Conservation (phyloP, 805 yeast species). For the Ogataea corticis region DNA sequence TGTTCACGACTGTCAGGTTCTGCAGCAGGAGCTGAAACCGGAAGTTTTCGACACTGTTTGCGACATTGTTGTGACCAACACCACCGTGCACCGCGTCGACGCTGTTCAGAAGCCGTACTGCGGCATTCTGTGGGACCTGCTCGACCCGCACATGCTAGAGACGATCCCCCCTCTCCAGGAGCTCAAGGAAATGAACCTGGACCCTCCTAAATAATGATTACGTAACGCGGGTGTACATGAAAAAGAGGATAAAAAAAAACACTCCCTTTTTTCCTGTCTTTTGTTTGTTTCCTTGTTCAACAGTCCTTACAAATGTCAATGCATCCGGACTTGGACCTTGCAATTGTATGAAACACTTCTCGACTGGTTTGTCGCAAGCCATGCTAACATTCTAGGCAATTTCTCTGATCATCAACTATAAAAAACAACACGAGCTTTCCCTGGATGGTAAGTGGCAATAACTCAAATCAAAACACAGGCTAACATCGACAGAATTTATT, state of each 20-base stretch:
- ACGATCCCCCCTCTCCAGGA: slow-evolving; percentile 33
- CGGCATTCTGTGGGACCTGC: slow-evolving; percentile 32
- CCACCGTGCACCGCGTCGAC: slow-evolving; percentile 20
- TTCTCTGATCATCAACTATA: slow-evolving; percentile 9
- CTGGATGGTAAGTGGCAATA: background rate
- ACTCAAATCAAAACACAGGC: slow-evolving; percentile 1
- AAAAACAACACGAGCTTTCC: slow-evolving; percentile 8
- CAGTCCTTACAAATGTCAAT: background rate
- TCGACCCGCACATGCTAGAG: slow-evolving; percentile 29
- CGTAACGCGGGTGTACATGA: background rate
- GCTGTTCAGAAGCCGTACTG: slow-evolving; percentile 27
- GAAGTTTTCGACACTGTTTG: slow-evolving; percentile 35
- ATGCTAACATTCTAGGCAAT: slow-evolving; percentile 9
- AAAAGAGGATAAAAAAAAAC: background rate
- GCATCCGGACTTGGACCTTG: slow-evolving; percentile 12
- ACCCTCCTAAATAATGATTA: slow-evolving; percentile 11
- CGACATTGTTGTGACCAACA: slow-evolving; percentile 31
- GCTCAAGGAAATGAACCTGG: slow-evolving; percentile 25
- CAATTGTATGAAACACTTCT: slow-evolving; percentile 12
- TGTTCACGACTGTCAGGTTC: slow-evolving; percentile 34
- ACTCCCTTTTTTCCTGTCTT: background rate
- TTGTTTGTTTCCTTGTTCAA: background rate
- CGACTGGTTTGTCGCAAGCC: slow-evolving; percentile 1
- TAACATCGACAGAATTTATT: background rate
- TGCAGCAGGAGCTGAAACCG: slow-evolving; percentile 28